Evolutionary conservation across 108 stramenopile genomes (phyloP).

Genomic region (Nannochloropsis granulata): DNA sequence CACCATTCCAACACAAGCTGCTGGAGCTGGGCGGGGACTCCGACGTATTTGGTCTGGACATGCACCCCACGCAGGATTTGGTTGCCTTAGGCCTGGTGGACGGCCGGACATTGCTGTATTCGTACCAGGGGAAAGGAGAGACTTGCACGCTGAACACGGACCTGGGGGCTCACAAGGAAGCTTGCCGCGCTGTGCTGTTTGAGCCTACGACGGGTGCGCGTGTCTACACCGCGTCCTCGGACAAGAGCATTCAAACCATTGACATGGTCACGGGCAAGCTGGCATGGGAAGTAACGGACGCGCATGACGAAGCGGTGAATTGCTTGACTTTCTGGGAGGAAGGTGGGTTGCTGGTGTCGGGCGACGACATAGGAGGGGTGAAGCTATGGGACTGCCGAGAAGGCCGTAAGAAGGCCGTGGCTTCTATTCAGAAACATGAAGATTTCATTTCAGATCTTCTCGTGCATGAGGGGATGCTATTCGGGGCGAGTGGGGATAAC

Average conservation of each 20-base stretch:
- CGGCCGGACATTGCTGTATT: neutral
- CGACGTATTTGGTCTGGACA: neutral
- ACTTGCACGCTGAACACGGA: neutral
- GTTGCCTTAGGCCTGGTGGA: neutral
- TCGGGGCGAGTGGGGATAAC: conserved; percentile 9
- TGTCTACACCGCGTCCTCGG: neutral
- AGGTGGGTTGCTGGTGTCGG: conserved; percentile 9
- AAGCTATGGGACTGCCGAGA: conserved; percentile 7
- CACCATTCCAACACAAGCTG: neutral
- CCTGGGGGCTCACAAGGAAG: neutral
- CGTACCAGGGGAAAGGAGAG: neutral
- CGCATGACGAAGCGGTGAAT: conserved; percentile 12
- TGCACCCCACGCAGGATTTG: neutral
- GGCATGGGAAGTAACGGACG: neutral
- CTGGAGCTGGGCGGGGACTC: neutral
- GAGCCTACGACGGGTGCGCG: neutral
- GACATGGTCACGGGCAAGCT: neutral
- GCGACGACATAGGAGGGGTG: conserved; percentile 21
- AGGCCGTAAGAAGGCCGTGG: neutral
- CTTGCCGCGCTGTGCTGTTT: neutral
- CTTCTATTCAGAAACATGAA: conserved; percentile 1
- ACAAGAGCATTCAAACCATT: neutral
- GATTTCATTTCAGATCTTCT: conserved; percentile 19
- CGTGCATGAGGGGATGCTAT: neutral
- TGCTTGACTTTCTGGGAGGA: neutral